phyloP scores from a whole-genome alignment of 306 rosid species.

The Lathyrus sativus region DNA sequence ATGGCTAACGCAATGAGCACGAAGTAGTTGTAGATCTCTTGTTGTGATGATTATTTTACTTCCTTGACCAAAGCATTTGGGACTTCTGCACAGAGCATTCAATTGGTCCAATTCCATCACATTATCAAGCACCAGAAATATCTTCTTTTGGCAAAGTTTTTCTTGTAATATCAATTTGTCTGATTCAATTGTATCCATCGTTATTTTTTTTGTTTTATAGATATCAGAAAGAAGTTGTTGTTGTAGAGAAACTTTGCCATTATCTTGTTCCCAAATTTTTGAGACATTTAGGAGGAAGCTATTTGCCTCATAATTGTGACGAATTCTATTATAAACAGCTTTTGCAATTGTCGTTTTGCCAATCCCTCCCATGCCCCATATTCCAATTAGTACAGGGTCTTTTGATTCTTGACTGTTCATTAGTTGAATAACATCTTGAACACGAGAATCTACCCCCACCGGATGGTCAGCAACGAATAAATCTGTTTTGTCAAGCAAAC shows the following conservation, averaged over 20 bases:
- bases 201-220: background rate
- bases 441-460: conserved; percentile 9
- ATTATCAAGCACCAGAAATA: background rate
- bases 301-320: background rate
- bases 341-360: conserved; percentile 4
- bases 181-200: conserved; percentile 3
- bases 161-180: background rate
- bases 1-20: background rate
- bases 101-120: background rate
- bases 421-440: background rate
- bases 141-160: background rate
- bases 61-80: background rate
- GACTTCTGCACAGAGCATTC: background rate
- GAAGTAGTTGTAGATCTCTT: background rate
- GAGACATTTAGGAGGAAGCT: conserved; percentile 2
- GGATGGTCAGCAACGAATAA: conserved; percentile 1
- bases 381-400: background rate
- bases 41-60: conserved; percentile 16
- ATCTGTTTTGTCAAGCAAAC: background rate
- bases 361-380: background rate
- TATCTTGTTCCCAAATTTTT: background rate
- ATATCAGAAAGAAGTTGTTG: conserved; percentile 2
- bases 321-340: background rate
- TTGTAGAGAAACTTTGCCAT: background rate
- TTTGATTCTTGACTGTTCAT: background rate